Conservation (phyloP, 1,284 basidiomycete genomes). For the Pseudozyma tsukubaensis region DNA sequence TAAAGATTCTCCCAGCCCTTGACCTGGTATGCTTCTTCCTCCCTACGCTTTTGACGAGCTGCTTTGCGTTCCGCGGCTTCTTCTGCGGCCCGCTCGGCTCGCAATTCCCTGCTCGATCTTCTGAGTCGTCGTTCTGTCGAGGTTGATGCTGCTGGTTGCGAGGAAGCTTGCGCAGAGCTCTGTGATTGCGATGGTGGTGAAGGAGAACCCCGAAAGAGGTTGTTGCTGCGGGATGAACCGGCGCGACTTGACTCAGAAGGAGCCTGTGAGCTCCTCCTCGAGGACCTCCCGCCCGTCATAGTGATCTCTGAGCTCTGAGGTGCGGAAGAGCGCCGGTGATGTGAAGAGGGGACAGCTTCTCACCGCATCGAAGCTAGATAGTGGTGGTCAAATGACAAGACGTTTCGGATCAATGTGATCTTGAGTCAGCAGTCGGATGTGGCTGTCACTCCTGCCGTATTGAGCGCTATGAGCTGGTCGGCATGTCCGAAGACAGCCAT, state of each 20-base stretch:
- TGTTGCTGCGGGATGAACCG: constrained; percentile 6
- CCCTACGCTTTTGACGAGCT: constrained; percentile 24
- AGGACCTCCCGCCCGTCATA: background rate
- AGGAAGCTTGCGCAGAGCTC: background rate
- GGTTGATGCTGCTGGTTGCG: constrained; percentile 1
- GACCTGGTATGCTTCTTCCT: constrained; percentile 31
- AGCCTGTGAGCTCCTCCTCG: constrained; percentile 6
- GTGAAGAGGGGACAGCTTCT: too few species aligned
- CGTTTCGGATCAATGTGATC: too few species aligned
- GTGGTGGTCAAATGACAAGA: too few species aligned
- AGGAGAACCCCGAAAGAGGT: constrained; percentile 14
- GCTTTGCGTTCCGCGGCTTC: constrained; percentile 17
- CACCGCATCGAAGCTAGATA: too few species aligned
- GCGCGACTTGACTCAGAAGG: constrained; percentile 2
- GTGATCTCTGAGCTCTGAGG: background rate
- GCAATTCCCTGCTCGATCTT: background rate
- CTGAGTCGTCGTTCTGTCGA: background rate
- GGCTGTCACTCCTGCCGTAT: too few species aligned
- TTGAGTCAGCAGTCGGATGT: too few species aligned
- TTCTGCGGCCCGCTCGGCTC: background rate
- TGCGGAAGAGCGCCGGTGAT: too few species aligned
- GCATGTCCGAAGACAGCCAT: background rate
- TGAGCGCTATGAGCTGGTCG: too few species aligned
- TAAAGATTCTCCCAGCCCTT: constrained; percentile 35
- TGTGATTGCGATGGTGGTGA: background rate